These are phyloP conservation scores for Starmerella gropengiesseri DNA, from an alignment of 805 yeast species.

Conservation along the genomic window DNA sequence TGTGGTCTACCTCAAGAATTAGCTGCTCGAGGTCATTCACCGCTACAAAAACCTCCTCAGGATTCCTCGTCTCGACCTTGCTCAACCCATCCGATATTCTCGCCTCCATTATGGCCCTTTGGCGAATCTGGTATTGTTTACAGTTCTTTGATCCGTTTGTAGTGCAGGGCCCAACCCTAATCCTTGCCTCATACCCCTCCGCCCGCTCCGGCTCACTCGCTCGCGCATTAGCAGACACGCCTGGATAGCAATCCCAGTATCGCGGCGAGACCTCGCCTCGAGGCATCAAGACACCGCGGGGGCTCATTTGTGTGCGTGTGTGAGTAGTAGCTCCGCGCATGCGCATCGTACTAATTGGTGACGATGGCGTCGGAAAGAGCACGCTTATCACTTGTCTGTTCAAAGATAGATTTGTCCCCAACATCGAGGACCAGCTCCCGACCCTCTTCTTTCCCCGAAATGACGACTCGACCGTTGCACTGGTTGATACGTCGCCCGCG, in stretches of 20 bases:
- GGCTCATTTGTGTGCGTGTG: too few species aligned
- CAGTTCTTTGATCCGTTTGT: background rate
- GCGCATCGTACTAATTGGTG: constrained; percentile 86
- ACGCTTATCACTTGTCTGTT: constrained; percentile 68
- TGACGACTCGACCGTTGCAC: constrained; percentile 49
- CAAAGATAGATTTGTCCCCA: constrained; percentile 69
- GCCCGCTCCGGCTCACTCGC: too few species aligned
- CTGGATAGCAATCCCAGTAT: too few species aligned
- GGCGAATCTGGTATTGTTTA: background rate
- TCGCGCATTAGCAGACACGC: too few species aligned
- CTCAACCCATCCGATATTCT: constrained; percentile 1
- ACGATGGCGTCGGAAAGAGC: constrained; percentile 46
- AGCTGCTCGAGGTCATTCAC: constrained; percentile 4
- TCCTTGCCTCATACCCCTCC: too few species aligned
- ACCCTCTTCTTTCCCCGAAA: constrained; percentile 71
- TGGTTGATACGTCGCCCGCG: constrained; percentile 61
- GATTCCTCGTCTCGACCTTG: constrained; percentile 12
- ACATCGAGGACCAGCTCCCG: constrained; percentile 67
- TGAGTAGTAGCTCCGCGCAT: too few species aligned
- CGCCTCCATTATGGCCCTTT: background rate
- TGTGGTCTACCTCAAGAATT: constrained; percentile 7
- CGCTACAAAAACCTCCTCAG: background rate
- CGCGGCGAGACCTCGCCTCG: too few species aligned
- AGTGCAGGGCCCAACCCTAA: too few species aligned
- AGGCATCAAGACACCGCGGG: too few species aligned